Base-by-base conservation (phyloP, 352 stramenopile genomes). In the Globisporangium middletonii region DNA sequence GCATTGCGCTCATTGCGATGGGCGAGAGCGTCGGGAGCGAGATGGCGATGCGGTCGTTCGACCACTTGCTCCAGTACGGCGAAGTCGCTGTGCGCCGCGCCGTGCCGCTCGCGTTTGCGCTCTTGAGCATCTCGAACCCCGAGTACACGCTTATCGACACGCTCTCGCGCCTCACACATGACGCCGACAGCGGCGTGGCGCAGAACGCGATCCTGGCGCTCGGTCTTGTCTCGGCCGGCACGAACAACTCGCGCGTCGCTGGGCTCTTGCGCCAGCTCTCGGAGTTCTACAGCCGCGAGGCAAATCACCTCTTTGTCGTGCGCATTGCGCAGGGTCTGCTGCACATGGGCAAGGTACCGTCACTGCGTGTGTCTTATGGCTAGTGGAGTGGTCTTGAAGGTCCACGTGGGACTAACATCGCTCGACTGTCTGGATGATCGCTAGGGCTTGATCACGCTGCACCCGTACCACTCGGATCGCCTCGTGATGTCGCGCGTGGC, bases 31-130 rank as follows among this genome's bases (percentile, higher is more conserved):
- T 98, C 55, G 92, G 94, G 33, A 90, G 88, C 55, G 97, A 99
- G 72, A 99, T 99, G 97, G 93, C 95, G 15, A 89, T 99, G 62
- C 85, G 97, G 62, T 97, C 96, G 44, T 99, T 99, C 67, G 97
- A 99, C 59, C 97, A 99, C 71, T 84, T 99, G 64, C 85, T 99
- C 37, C 97, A 99, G 73, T 99, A 99, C 71, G 98, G 97, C 45
- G 97, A 99, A 74, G 82, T 99, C 38, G 89, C 92, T 6, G 97
- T 99, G 54, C 94, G 97, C 59, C 89, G 97, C 27, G 97, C 95
- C 23, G 96, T 99, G 38, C 97, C 97, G 19, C 82, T 99, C 27
- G 93, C 97, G 11, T 83, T 99, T 54, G 95, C 96, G 52, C 71
- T 99, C 35, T 77, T 99, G 35, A 94, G 98, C 63, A 86, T 99